Evolutionary conservation across 495 filamentous ascomycete species (phyloP), one percentile per base, ranked within the genome.

Genomic region (Schizothecium vesticola): DNA sequence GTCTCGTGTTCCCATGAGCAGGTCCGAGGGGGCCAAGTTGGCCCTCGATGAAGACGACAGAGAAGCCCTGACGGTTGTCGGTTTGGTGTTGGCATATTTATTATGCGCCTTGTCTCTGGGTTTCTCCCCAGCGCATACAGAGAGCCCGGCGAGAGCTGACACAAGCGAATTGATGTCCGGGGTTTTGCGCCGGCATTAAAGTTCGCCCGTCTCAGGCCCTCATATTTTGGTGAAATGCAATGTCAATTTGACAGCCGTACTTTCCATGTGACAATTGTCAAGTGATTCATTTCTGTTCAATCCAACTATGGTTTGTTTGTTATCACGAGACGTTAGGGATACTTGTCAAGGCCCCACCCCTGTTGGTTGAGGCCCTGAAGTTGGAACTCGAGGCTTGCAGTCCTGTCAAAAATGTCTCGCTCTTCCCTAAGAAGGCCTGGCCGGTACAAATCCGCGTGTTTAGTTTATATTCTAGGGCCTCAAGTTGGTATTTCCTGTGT

Each of bases 51-150:
- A 79, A 69, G 81, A 81, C 74, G 77, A 84, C 83, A 85, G 83
- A 85, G 83, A 84, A 51, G 83, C 82, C 73, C 83, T 82, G 83
- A 84, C 79, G 79, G 76, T 79, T 57, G 57, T 21, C 25, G 43
- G 43, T 51, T 33, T 1, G 33, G 33, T 19, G 33, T 43, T 43
- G 33, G 13, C 43, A n/a, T 2, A n/a, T n/a, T 33, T 12, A 33
- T 33, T 10, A 51, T n/a, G 36, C 31, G 7, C 43, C 19, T 2
- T 51, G 43, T 19, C 4, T 43, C 29, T 43, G 36, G 13, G 36
- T 5, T 31, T 51, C 43, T 51, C 43, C 7, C 43, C 19, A n/a
- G 43, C 16, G 16, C 8, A 19, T 19, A 13, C 36, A 43, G 31
- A 43, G 4, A 43, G 16, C 1, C 0, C 19, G 33, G 16, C 43